Conservation (phyloP, 192 early-diverging fungal genomes). For the Entomortierella parvispora region DNA sequence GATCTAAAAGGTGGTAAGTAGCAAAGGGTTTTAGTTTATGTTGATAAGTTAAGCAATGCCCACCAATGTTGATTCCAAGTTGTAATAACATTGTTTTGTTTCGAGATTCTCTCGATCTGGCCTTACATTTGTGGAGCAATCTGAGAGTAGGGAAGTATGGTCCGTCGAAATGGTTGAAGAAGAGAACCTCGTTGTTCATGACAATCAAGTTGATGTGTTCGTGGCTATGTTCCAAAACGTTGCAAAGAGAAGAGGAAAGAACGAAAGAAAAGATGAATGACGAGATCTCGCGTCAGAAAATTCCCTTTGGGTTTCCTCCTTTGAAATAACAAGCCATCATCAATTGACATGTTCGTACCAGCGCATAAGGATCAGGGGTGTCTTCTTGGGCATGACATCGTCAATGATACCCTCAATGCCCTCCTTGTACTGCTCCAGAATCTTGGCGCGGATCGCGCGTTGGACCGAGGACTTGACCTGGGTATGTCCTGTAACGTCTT, state of each 20-base stretch:
- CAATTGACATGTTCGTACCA: too few species aligned
- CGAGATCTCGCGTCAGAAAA: neutral
- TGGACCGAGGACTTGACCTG: conserved; percentile 94
- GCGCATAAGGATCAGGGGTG: conserved; percentile 87
- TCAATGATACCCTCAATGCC: conserved; percentile 85
- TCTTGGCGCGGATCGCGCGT: conserved; percentile 83
- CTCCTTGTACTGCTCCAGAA: conserved; percentile 89
- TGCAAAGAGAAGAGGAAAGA: neutral
- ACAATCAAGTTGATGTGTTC: conserved; percentile 88
- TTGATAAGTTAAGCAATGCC: too few species aligned
- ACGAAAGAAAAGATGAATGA: neutral
- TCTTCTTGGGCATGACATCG: conserved; percentile 97
- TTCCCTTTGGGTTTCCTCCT: too few species aligned
- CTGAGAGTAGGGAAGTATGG: conserved; percentile 87
- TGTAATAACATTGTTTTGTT: too few species aligned
- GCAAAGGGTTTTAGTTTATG: too few species aligned
- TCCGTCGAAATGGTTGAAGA: conserved; percentile 97
- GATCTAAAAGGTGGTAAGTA: too few species aligned
- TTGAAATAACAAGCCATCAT: too few species aligned
- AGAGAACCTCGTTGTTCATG: conserved; percentile 86
- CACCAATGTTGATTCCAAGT: too few species aligned
- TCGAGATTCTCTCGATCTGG: neutral
- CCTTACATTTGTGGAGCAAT: conserved; percentile 90
- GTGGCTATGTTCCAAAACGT: conserved; percentile 63
- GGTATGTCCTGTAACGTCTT: conserved; percentile 86